Conservation (phyloP, 192 early-diverging fungal species). For the Coemansia sp. region DNA sequence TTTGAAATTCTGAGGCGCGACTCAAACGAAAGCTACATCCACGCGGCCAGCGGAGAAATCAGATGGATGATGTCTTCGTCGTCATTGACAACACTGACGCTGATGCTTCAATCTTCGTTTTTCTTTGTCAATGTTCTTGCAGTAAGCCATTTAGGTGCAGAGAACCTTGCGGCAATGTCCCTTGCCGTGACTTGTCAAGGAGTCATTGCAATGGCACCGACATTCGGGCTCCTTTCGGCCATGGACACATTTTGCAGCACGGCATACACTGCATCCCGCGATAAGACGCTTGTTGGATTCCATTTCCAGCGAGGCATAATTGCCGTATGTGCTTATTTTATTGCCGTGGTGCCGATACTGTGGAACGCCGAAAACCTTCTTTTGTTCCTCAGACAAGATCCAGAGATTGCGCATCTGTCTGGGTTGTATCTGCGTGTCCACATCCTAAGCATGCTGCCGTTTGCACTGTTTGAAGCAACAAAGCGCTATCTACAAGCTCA, state of each 20-base stretch:
- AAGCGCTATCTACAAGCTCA: constrained; percentile 85
- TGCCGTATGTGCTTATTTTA: constrained; percentile 12
- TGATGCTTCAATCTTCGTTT: constrained; percentile 63
- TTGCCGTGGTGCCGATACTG: constrained; percentile 11
- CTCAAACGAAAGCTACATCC: constrained; percentile 25
- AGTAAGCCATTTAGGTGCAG: constrained; percentile 59
- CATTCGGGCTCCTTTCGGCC: constrained; percentile 61
- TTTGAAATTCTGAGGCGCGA: constrained; percentile 40
- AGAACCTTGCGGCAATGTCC: constrained; percentile 65
- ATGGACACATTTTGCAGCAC: constrained; percentile 35
- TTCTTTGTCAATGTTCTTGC: constrained; percentile 63
- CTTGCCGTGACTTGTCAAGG: constrained; percentile 60
- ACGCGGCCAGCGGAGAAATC: constrained; percentile 23
- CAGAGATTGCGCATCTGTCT: constrained; percentile 59
- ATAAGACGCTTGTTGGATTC: constrained; percentile 36
- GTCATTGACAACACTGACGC: constrained; percentile 21
- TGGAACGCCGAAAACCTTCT: constrained; percentile 60
- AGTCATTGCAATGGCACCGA: constrained; percentile 44
- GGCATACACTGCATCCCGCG: constrained; percentile 27
- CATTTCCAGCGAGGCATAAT: constrained; percentile 40
- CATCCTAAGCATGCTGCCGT: constrained; percentile 71
- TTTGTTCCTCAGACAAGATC: constrained; percentile 65
- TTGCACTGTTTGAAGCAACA: constrained; percentile 74
- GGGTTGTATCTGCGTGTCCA: constrained; percentile 67
- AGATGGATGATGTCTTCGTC: constrained; percentile 39